Percentiles rank a stretch among this genome's conserved stretches.
Conservation (phyloP, 2,329 filamentous ascomycete genomes). For the Aspergillus thermomutatus region DNA sequence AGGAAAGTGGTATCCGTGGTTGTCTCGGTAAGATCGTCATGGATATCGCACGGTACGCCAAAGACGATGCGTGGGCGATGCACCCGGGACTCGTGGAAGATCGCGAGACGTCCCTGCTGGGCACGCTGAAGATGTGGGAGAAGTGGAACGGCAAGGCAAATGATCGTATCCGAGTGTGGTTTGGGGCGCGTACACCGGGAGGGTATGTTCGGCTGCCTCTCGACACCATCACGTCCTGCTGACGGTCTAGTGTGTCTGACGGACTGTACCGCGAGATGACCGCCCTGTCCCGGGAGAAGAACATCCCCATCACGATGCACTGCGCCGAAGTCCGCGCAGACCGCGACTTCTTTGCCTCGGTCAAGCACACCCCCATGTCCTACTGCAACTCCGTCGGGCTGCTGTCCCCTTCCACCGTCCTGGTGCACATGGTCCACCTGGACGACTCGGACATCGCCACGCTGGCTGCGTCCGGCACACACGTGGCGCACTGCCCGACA, state of each 20-base stretch:
- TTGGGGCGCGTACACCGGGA: conserved; percentile 47
- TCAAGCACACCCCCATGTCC: conserved; percentile 40
- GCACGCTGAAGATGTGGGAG: conserved; percentile 37
- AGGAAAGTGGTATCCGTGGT: conserved; percentile 44
- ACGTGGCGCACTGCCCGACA: conserved; percentile 51
- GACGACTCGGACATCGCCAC: conserved; percentile 43
- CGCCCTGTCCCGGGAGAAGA: conserved; percentile 35
- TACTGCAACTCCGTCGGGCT: conserved; percentile 37
- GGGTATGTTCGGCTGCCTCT: conserved; percentile 28
- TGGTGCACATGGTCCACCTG: conserved; percentile 53
- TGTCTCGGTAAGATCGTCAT: conserved; percentile 46
- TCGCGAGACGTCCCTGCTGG: conserved; percentile 39
- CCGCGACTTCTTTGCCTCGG: conserved; percentile 12
- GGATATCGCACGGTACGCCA: conserved; percentile 43
- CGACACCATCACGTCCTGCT: too few relatives aligned
- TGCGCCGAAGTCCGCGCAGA: conserved; percentile 35
- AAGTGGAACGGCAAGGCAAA: conserved; percentile 35
- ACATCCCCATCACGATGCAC: conserved; percentile 48
- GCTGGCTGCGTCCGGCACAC: conserved; percentile 38
- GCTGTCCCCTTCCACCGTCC: conserved; percentile 43
- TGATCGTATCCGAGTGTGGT: conserved; percentile 48
- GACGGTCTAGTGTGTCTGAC: conserved; percentile 26
- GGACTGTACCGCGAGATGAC: conserved; percentile 42
- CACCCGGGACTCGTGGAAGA: conserved; percentile 42
- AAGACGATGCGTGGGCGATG: conserved; percentile 44